Base-by-base conservation (phyloP, 495 filamentous ascomycete genomes). In the Aspergillus heteromorphus region DNA sequence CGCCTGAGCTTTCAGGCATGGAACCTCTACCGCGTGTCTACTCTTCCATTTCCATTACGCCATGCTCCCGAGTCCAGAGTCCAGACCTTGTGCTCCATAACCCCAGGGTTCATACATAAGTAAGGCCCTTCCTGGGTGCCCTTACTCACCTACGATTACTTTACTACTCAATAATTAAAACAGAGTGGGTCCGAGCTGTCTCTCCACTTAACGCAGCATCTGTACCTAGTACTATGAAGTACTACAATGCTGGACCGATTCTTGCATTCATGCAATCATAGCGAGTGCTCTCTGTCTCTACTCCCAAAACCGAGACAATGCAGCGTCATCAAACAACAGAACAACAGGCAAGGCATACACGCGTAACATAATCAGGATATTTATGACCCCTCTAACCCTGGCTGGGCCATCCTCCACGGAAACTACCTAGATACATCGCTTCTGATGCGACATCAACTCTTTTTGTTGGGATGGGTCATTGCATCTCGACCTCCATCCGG, bases 401-500 rank as follows among this genome's bases (percentile, higher is more conserved):
- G 11, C 34, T 13, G n/a, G 34, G n/a, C 34, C 34, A 14, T n/a
- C 11, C 34, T 14, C 34, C 34, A 38, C 34, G 1, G n/a, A 1
- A 13, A 27, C 11, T n/a, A 38, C 34, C 34, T 38, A 38, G 10
- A 38, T 23, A 23, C 42, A 45, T 45, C 42, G 23, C 11, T 25
- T 45, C 8, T 9, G 5, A 25, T 21, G 42, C 19, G 10, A 45
- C 4, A 40, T 50, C 19, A 16, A 30, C 30, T 3, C 11, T 17
- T 36, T n/a, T 5, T 13, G 11, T 6, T 20, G 20, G 8, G 11
- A 9, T 1, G 8, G 17, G 6, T 73, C 53, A 79, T 54, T 77
- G 71, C 74, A 78, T 74, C 56, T 80, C 77, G 31, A 79, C 69
- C 47, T 74, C 74, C 68, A 81, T 62, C 51, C 69, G 65, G 40